phyloP scores from a whole-genome alignment of 2,329 filamentous ascomycete genomes.

The Scedosporium aurantiacum region DNA sequence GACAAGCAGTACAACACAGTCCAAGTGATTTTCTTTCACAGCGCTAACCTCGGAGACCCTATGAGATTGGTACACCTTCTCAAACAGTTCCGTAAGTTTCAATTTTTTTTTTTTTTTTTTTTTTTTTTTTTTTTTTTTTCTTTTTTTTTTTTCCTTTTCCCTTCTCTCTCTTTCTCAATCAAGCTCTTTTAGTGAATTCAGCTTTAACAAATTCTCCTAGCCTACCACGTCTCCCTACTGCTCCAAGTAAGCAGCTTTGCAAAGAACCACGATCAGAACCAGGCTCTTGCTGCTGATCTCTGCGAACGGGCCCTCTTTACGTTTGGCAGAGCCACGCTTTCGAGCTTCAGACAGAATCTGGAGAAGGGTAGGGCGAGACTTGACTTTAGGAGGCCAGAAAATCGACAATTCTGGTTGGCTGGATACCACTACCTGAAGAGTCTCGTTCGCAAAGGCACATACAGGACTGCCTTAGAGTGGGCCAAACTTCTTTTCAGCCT shows the following conservation, averaged over 20 bases:
- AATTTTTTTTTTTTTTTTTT: no score
- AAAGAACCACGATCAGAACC: constrained; percentile 73
- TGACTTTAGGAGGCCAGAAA: constrained; percentile 72
- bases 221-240: constrained; percentile 89
- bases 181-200: no score
- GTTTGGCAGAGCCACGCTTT: constrained; percentile 80
- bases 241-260: constrained; percentile 88
- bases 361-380: constrained; percentile 69
- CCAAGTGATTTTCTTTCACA: constrained; percentile 65
- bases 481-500: constrained; percentile 71
- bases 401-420: constrained; percentile 85
- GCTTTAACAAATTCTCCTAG: constrained; percentile 18
- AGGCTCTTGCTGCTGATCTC: constrained; percentile 74
- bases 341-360: constrained; percentile 66
- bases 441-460: constrained; percentile 82
- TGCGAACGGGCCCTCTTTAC: constrained; percentile 86
- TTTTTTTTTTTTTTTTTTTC: no score
- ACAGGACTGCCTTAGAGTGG: constrained; percentile 89
- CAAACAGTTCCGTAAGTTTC: constrained; percentile 24
- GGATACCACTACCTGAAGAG: constrained; percentile 82
- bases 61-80: constrained; percentile 71
- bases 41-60: constrained; percentile 75
- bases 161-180: constrained; percentile 12
- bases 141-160: no score
- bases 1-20: constrained; percentile 61